Evolutionary conservation across 306 rosid genomes (phyloP).

Genomic region (Vigna radiata): DNA sequence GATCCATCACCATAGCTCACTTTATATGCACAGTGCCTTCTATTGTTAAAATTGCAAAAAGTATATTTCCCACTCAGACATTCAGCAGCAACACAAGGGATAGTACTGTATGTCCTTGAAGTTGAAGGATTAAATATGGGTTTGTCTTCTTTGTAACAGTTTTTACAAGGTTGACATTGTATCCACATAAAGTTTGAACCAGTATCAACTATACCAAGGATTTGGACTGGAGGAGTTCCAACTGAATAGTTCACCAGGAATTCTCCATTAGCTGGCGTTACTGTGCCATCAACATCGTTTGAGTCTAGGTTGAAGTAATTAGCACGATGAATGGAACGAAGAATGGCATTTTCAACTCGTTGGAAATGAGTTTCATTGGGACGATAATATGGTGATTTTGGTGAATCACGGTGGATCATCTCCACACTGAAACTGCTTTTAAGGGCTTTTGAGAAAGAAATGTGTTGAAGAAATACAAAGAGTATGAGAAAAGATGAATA

Average conservation of each 20-base stretch:
- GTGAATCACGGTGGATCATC: slow-evolving; percentile 56
- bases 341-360: slow-evolving; percentile 42
- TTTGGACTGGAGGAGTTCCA: slow-evolving; percentile 59
- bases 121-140: slow-evolving; percentile 54
- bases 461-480: neutral
- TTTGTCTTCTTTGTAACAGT: slow-evolving; percentile 47
- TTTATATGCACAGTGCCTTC: slow-evolving; percentile 25
- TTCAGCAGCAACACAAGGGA: neutral
- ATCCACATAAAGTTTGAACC: slow-evolving; percentile 66
- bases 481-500: too few relatives aligned
- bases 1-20: slow-evolving; percentile 41
- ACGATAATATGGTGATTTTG: slow-evolving; percentile 46
- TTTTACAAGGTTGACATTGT: slow-evolving; percentile 57
- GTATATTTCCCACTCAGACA: accelerated
- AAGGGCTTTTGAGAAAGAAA: neutral
- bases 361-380: neutral
- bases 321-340: slow-evolving; percentile 48
- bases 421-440: slow-evolving; percentile 32
- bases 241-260: slow-evolving; percentile 52
- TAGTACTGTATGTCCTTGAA: slow-evolving; percentile 42
- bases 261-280: slow-evolving; percentile 8
- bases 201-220: slow-evolving; percentile 54
- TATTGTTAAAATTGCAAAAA: neutral
- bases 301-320: neutral
- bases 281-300: neutral